Percentiles rank a stretch among this genome's conserved stretches.
These are phyloP conservation scores for Vigna radiata DNA, from an alignment of 306 rosid genomes.

Conservation along the genomic window DNA sequence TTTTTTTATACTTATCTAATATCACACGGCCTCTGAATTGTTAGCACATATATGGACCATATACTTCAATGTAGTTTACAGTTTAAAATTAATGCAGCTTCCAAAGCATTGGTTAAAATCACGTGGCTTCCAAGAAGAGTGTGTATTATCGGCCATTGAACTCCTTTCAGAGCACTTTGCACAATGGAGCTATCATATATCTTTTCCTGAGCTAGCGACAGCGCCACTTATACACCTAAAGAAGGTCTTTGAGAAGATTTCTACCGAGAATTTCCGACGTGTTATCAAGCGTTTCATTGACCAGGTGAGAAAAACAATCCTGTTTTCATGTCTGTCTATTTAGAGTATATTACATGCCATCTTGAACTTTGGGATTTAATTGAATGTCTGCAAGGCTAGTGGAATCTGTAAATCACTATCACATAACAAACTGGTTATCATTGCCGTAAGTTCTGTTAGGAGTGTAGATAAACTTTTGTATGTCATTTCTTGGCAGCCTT, in stretches of 20 bases:
- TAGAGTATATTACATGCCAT: constrained; percentile 2
- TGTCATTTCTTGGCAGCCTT: constrained; percentile 9
- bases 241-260: constrained; percentile 70
- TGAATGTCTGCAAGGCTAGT: constrained; percentile 7
- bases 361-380: constrained; percentile 24
- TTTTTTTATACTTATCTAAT: neutral
- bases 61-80: constrained; percentile 35
- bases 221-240: constrained; percentile 74
- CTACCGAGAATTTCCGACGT: constrained; percentile 74
- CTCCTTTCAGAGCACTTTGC: constrained; percentile 81
- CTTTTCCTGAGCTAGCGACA: constrained; percentile 91
- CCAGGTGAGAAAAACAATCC: constrained; percentile 62
- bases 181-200: constrained; percentile 86
- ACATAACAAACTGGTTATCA: neutral
- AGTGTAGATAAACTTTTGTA: constrained; percentile 1
- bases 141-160: constrained; percentile 77
- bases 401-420: neutral
- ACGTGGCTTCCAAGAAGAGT: constrained; percentile 72
- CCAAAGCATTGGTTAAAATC: constrained; percentile 93
- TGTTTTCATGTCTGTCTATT: neutral
- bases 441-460: constrained; percentile 13
- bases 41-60: constrained; percentile 22
- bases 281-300: constrained; percentile 79
- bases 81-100: constrained; percentile 62
- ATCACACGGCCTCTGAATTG: constrained; percentile 21